phyloP scores from a whole-genome alignment of 768 basidiomycete genomes.

The Udeniomyces megalosporus region DNA sequence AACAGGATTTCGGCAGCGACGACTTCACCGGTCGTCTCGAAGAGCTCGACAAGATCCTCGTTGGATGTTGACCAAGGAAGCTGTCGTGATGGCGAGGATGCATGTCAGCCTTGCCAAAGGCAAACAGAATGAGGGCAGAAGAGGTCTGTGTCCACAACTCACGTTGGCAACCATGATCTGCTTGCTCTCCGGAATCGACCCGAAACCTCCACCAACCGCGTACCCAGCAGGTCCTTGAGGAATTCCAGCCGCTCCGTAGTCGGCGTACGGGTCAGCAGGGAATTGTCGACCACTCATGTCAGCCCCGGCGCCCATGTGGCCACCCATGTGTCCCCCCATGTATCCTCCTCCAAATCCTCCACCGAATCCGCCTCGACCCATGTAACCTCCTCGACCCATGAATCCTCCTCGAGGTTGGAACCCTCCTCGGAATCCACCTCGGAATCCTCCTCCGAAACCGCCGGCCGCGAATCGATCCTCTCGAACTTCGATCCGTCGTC shows the following conservation, averaged over 20 bases:
- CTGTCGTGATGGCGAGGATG: no score
- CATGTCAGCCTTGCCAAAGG: not conserved
- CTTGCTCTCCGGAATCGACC: slow-evolving; percentile 42
- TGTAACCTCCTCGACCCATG: slow-evolving; percentile 8
- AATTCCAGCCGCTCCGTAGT: slow-evolving; percentile 68
- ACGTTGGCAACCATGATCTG: slow-evolving; percentile 99
- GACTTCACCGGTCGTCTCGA: slow-evolving; percentile 92
- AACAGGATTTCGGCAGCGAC: slow-evolving; percentile 88
- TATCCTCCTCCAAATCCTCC: slow-evolving; percentile 31
- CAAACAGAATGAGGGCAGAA: no score
- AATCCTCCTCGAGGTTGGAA: slow-evolving; percentile 2
- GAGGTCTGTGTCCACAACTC: no score
- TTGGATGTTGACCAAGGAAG: slow-evolving; percentile 98
- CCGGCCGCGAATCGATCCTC: slow-evolving; percentile 37
- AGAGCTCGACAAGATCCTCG: slow-evolving; percentile 92
- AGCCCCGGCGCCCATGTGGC: slow-evolving; percentile 32
- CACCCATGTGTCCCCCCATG: slow-evolving; percentile 22
- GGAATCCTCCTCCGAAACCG: slow-evolving; percentile 8
- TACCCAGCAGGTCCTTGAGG: slow-evolving; percentile 23
- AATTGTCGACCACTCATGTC: slow-evolving; percentile 33
- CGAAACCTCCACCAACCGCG: slow-evolving; percentile 23
- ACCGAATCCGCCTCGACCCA: slow-evolving; percentile 49
- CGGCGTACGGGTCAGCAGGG: slow-evolving; percentile 79
- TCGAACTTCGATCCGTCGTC: slow-evolving; percentile 83
- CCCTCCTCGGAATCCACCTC: slow-evolving; percentile 31